Evolutionary conservation across 106 monocot genomes (phyloP).

Genomic region (Vanilla planifolia): DNA sequence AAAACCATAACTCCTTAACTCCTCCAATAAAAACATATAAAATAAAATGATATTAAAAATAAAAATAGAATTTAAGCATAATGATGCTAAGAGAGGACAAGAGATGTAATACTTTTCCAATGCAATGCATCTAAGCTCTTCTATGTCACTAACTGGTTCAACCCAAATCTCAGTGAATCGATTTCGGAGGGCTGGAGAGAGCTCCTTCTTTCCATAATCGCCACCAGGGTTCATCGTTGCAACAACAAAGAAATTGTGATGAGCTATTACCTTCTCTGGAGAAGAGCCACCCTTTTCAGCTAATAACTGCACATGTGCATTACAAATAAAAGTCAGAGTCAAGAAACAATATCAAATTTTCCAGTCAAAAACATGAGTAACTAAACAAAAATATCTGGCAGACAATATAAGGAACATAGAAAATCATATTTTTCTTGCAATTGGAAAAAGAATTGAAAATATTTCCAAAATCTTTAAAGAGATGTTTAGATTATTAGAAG

Average conservation of each 20-base stretch:
- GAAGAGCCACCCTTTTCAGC: slow-evolving; percentile 85
- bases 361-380: no score
- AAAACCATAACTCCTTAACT: not conserved
- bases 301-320: slow-evolving; percentile 44
- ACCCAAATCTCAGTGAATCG: slow-evolving; percentile 99
- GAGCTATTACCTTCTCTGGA: slow-evolving; percentile 59
- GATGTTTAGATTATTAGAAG: no score
- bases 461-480: no score
- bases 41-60: slow-evolving; percentile 6
- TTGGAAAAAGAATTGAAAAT: no score
- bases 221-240: slow-evolving; percentile 99
- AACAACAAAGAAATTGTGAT: slow-evolving; percentile 74
- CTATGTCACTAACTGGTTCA: slow-evolving; percentile 53
- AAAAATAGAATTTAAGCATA: not conserved
- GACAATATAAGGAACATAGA: no score
- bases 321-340: not conserved
- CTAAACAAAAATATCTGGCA: no score
- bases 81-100: no score
- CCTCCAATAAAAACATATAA: not conserved
- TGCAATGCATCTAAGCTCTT: slow-evolving; percentile 69
- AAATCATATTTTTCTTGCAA: no score
- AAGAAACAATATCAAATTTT: not conserved
- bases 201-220: slow-evolving; percentile 96
- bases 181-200: slow-evolving; percentile 90
- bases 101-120: slow-evolving; percentile 26